A percentile compares a stretch with the other conserved stretches of the same genome.
phyloP scores from a whole-genome alignment of 371 early-diverging fungal genomes.

The Blakeslea trispora region DNA sequence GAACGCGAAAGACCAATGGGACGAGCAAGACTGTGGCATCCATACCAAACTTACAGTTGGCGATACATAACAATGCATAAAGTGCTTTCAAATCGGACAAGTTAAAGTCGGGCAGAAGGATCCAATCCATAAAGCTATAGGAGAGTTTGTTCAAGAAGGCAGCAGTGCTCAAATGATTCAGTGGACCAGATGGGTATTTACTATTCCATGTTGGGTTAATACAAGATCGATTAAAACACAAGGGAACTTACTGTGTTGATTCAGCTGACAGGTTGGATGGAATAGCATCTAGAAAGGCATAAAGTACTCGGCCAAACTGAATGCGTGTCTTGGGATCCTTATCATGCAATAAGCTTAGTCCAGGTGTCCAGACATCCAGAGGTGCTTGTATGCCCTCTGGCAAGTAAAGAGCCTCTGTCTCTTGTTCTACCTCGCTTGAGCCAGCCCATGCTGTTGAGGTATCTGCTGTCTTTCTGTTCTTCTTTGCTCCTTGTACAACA shows the following conservation, averaged over 20 bases:
- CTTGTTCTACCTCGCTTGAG: conserved; percentile 10
- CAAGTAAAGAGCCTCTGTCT: no score
- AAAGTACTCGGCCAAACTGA: conserved; percentile 8
- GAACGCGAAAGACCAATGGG: conserved; percentile 67
- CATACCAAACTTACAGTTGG: conserved; percentile 56
- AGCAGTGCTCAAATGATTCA: conserved; percentile 24
- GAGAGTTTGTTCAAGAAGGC: conserved; percentile 47
- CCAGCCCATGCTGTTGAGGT: neutral
- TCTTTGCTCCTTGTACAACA: conserved; percentile 24
- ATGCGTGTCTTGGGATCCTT: conserved; percentile 19
- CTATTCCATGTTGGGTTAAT: no score
- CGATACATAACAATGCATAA: conserved; percentile 49
- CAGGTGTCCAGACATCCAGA: conserved; percentile 17
- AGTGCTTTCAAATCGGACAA: conserved; percentile 59
- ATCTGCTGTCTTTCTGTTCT: no score
- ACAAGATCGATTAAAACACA: no score
- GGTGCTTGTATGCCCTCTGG: neutral
- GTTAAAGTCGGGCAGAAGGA: conserved; percentile 36
- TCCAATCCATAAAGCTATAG: conserved; percentile 52
- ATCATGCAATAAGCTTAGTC: conserved; percentile 21
- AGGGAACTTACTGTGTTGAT: conserved; percentile 8
- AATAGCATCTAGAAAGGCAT: conserved; percentile 4
- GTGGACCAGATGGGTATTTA: conserved; percentile 7
- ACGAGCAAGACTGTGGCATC: conserved; percentile 62
- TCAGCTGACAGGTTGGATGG: neutral